phyloP scores from a whole-genome alignment of 108 stramenopile species.

The Skeletonema grethae region DNA sequence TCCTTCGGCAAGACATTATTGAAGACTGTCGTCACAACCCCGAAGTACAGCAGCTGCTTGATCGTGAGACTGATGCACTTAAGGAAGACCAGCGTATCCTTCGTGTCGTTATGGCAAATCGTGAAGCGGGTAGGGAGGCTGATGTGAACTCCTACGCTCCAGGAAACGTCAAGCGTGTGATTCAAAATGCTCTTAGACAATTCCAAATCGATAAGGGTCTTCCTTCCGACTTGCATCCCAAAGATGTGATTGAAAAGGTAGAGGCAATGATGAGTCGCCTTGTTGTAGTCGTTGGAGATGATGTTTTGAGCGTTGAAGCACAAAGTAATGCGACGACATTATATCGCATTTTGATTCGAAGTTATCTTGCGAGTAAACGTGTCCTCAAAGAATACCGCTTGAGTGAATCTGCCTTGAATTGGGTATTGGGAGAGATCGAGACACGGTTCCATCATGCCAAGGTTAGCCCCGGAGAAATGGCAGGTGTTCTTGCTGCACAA shows the following conservation, averaged over 20 bases:
- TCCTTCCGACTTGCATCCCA: slow-evolving; percentile 89
- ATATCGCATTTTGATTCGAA: slow-evolving; percentile 91
- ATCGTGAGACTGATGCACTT: slow-evolving; percentile 87
- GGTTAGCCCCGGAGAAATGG: slow-evolving; percentile 98
- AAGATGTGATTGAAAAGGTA: slow-evolving; percentile 77
- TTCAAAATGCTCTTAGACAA: slow-evolving; percentile 91
- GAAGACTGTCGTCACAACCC: slow-evolving; percentile 88
- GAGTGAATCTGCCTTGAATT: slow-evolving; percentile 88
- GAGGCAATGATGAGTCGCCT: slow-evolving; percentile 81
- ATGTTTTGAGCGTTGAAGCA: slow-evolving; percentile 88
- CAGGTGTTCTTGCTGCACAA: slow-evolving; percentile 98
- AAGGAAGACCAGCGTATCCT: slow-evolving; percentile 86
- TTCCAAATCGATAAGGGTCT: slow-evolving; percentile 89
- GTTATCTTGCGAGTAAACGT: slow-evolving; percentile 85
- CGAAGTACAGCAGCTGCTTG: slow-evolving; percentile 84
- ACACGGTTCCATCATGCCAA: slow-evolving; percentile 88
- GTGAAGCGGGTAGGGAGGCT: slow-evolving; percentile 86
- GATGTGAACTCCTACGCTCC: slow-evolving; percentile 90
- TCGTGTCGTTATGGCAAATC: slow-evolving; percentile 86
- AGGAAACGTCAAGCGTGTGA: slow-evolving; percentile 89
- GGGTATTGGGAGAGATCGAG: slow-evolving; percentile 92
- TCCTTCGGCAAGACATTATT: slow-evolving; percentile 78
- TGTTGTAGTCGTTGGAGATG: slow-evolving; percentile 93
- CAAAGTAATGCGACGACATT: slow-evolving; percentile 94
- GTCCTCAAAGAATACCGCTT: slow-evolving; percentile 90